A percentile compares a stretch with the other conserved stretches of the same genome.
Conservation (phyloP, 768 basidiomycete genomes). For the Tulasnella sp. region DNA sequence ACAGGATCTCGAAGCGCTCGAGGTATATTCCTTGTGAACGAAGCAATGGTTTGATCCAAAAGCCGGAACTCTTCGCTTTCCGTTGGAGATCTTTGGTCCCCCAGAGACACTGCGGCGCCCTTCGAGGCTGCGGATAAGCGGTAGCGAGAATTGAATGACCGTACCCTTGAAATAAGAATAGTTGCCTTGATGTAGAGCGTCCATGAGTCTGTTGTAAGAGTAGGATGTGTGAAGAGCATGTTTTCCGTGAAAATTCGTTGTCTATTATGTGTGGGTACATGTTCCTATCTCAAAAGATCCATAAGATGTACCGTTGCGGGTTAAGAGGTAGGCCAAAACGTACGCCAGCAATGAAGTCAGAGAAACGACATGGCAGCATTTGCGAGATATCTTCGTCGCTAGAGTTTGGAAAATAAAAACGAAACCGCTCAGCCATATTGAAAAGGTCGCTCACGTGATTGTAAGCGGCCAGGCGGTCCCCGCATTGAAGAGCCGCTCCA, state of each 20-base stretch:
- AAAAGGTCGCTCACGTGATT: neutral
- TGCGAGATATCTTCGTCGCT: constrained; percentile 22
- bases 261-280: constrained; percentile 13
- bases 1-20: constrained; percentile 54
- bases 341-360: constrained; percentile 17
- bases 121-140: neutral
- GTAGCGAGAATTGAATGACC: constrained; percentile 24
- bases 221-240: constrained; percentile 22
- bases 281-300: neutral
- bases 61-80: constrained; percentile 60
- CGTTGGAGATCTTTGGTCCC: constrained; percentile 37
- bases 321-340: neutral
- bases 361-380: constrained; percentile 16
- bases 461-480: constrained; percentile 18
- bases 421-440: neutral
- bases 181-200: constrained; percentile 27
- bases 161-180: constrained; percentile 14
- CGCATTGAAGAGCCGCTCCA: constrained; percentile 15
- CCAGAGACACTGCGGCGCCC: neutral
- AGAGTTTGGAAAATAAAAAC: neutral
- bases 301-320: neutral
- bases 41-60: constrained; percentile 52
- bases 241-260: constrained; percentile 15
- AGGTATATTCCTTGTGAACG: constrained; percentile 59
- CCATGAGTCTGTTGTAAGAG: constrained; percentile 23